Evolutionary conservation across 768 basidiomycete genomes (phyloP).

Genomic region (Crucibulum laeve): DNA sequence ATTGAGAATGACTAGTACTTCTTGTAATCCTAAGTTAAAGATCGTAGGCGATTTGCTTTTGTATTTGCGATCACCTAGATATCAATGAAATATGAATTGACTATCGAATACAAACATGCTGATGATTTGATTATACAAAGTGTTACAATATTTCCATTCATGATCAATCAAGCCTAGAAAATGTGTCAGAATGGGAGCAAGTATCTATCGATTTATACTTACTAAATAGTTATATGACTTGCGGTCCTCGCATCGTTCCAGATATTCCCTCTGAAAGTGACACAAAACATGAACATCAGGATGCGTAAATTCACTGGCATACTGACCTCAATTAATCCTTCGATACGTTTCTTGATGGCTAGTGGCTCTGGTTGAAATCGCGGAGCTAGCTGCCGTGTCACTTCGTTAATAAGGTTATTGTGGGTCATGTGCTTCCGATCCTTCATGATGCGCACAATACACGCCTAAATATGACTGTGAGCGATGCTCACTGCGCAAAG

Average conservation of each 20-base stretch:
- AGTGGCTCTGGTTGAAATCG: slow-evolving; percentile 86
- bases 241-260: slow-evolving; percentile 85
- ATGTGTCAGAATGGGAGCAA: not conserved
- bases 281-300: not conserved
- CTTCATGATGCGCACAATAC: slow-evolving; percentile 97
- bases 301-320: not conserved
- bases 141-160: too few relatives aligned
- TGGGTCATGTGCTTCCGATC: slow-evolving; percentile 86
- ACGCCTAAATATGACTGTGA: slow-evolving; percentile 57
- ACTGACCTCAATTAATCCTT: slow-evolving; percentile 86
- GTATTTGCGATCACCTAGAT: too few relatives aligned
- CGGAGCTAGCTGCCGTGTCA: slow-evolving; percentile 76
- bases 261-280: slow-evolving; percentile 77
- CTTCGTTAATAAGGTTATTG: slow-evolving; percentile 86
- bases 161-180: not conserved
- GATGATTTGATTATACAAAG: too few relatives aligned
- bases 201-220: slow-evolving; percentile 10
- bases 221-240: slow-evolving; percentile 85
- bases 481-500: not conserved
- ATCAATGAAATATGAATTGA: too few relatives aligned
- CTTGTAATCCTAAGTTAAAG: too few relatives aligned
- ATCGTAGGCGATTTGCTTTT: too few relatives aligned
- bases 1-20: too few relatives aligned
- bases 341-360: slow-evolving; percentile 90
- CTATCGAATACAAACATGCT: too few relatives aligned